Base-by-base conservation (phyloP, 75 land plant species). In the Picea glauca region DNA sequence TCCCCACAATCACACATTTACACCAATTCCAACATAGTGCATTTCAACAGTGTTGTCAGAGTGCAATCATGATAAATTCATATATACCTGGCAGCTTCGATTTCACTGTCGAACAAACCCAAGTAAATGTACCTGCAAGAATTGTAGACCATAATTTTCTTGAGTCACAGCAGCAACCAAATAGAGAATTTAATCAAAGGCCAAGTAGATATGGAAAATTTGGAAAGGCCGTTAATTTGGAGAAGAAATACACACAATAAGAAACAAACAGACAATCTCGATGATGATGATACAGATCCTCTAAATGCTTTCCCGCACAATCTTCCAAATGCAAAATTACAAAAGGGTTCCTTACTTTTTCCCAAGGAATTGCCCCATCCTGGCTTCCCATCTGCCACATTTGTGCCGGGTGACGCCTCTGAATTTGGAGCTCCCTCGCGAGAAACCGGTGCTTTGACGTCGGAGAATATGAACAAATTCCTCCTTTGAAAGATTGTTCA, bases 361-460 rank as follows among this genome's bases (percentile, higher is more conserved):
- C 8, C 88, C 88, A n/a, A 86, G 78, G 83, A 86, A 80, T 61
- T 86, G 88, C 18, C 88, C 88, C 74, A 86, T 80, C 11, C 88
- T 62, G 15, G 88, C 88, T 65, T 86, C 88, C 88, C 88, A 86
- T 77, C 87, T 84, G 1, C 87, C 88, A 77, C 87, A 86, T 80
- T 85, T 86, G 73, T 86, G 88, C 62, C 80, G 32, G 8, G 88
- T 86, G 20, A 86, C 88, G 8, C 88, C 88, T 59, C 88, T 80
- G 7, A 43, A 86, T 58, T 80, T 84, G 0, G 87, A 86, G 70
- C 88, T 86, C 59, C 88, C 88, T 77, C 83, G 38, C 0, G 88
- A 81, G 50, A 84, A 84, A 13, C 88, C 87, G 4, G 86, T 80
- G 77, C 88, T 86, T 74, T 86, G 88, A 5, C 88, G 82, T 1